phyloP scores from a whole-genome alignment of 805 yeast species.

The Saturnispora quitensis region DNA sequence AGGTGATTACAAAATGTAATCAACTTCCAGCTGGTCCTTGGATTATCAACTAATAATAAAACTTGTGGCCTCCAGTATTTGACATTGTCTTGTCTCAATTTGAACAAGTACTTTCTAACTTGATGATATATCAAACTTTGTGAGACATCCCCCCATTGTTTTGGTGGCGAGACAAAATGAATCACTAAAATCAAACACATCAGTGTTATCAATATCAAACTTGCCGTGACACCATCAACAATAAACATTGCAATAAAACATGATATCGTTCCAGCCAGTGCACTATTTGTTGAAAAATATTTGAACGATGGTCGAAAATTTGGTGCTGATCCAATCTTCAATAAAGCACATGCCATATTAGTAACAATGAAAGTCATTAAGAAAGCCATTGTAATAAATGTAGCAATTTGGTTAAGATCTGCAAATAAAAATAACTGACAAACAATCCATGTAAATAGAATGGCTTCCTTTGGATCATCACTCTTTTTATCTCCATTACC shows the following conservation, averaged over 20 bases:
- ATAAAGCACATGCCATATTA: conserved; percentile 83
- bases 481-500: conserved; percentile 35
- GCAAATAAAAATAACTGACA: conserved; percentile 83
- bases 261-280: conserved; percentile 59
- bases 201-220: conserved; percentile 59
- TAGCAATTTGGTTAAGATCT: conserved; percentile 89
- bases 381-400: conserved; percentile 94
- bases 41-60: conserved; percentile 78
- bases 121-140: conserved; percentile 94
- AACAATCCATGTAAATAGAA: conserved; percentile 68
- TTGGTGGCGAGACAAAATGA: conserved; percentile 89
- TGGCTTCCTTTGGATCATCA: conserved; percentile 56
- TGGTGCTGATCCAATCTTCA: conserved; percentile 91
- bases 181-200: conserved; percentile 63
- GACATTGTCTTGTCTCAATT: conserved; percentile 84
- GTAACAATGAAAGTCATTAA: conserved; percentile 93
- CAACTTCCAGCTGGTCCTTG: conserved; percentile 84
- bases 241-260: conserved; percentile 85
- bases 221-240: conserved; percentile 87
- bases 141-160: conserved; percentile 97
- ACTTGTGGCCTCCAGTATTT: conserved; percentile 99
- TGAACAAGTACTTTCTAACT: conserved; percentile 79
- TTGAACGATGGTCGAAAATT: conserved; percentile 93
- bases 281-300: conserved; percentile 76
- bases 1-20: conserved; percentile 89